A percentile compares a stretch with the other conserved stretches of the same genome.
These are phyloP conservation scores for Hibiscus mutabilis DNA, from an alignment of 345 rosid species.

Conservation along the genomic window DNA sequence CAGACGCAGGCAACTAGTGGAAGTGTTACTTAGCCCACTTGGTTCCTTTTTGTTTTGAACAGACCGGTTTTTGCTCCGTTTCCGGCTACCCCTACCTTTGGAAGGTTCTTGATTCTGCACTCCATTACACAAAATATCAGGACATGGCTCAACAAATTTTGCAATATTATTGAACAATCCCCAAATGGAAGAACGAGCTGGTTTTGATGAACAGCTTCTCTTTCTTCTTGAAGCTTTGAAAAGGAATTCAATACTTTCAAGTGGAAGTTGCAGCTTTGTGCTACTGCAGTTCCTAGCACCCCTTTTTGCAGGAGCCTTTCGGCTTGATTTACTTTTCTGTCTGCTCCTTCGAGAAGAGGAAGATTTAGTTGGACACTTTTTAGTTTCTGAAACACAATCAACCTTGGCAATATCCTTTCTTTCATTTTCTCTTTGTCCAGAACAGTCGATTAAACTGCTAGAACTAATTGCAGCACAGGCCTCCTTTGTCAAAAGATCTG, in stretches of 20 bases:
- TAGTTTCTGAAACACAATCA: conserved; percentile 35
- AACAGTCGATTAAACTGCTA: conserved; percentile 27
- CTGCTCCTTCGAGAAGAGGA: conserved; percentile 43
- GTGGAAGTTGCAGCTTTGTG: conserved; percentile 28
- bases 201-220: conserved; percentile 62
- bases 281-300: conserved; percentile 30
- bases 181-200: conserved; percentile 71
- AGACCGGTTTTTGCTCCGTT: conserved; percentile 22
- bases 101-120: conserved; percentile 26
- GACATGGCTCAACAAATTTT: conserved; percentile 32
- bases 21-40: conserved; percentile 28
- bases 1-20: conserved; percentile 56
- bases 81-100: conserved; percentile 33
- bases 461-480: conserved; percentile 20
- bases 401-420: conserved; percentile 28
- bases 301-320: conserved; percentile 33
- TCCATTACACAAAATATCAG: conserved; percentile 32
- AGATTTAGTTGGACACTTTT: conserved; percentile 21
- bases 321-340: conserved; percentile 36
- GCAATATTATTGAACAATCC: conserved; percentile 48
- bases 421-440: conserved; percentile 24
- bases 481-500: conserved; percentile 23
- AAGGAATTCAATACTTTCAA: conserved; percentile 28
- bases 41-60: conserved; percentile 28
- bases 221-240: conserved; percentile 46